A percentile compares a stretch with the other conserved stretches of the same genome.
Evolutionary conservation across 1,284 basidiomycete genomes (phyloP).

Genomic region (Rhodotorula sp.): DNA sequence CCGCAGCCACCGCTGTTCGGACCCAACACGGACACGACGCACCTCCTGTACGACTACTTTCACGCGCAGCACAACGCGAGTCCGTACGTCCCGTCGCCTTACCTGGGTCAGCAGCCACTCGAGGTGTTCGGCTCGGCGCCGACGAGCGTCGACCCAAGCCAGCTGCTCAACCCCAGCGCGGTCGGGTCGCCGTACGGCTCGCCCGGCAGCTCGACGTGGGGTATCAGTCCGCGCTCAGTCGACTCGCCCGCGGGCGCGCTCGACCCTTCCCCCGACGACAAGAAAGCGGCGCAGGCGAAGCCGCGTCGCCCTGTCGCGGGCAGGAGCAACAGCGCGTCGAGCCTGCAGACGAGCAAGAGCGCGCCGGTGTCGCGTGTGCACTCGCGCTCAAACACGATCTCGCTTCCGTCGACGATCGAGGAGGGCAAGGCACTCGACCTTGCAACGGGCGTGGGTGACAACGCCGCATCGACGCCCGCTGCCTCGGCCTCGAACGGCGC

Average conservation of each 20-base stretch:
- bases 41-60: conserved; percentile 41
- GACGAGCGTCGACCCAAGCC: conserved; percentile 37
- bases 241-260: conserved; percentile 16
- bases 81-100: conserved; percentile 23
- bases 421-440: conserved; percentile 33
- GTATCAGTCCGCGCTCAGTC: conserved; percentile 6
- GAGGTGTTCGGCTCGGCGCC: conserved; percentile 27
- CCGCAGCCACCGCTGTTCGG: conserved; percentile 16
- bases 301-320: background rate
- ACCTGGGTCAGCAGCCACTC: conserved; percentile 11
- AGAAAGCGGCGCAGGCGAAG: conserved; percentile 6
- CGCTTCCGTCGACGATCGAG: conserved; percentile 22
- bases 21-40: conserved; percentile 22
- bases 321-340: conserved; percentile 4
- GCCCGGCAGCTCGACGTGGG: conserved; percentile 28
- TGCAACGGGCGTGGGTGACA: background rate
- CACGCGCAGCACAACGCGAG: conserved; percentile 10
- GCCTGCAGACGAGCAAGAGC: conserved; percentile 12
- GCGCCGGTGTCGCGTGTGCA: conserved; percentile 17
- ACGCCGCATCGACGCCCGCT: background rate
- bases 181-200: conserved; percentile 26
- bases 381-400: conserved; percentile 37
- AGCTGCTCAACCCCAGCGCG: conserved; percentile 19
- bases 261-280: background rate
- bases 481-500: background rate